Conservation (phyloP, 1,284 basidiomycete genomes). For the Sanghuangporus sanghuang region DNA sequence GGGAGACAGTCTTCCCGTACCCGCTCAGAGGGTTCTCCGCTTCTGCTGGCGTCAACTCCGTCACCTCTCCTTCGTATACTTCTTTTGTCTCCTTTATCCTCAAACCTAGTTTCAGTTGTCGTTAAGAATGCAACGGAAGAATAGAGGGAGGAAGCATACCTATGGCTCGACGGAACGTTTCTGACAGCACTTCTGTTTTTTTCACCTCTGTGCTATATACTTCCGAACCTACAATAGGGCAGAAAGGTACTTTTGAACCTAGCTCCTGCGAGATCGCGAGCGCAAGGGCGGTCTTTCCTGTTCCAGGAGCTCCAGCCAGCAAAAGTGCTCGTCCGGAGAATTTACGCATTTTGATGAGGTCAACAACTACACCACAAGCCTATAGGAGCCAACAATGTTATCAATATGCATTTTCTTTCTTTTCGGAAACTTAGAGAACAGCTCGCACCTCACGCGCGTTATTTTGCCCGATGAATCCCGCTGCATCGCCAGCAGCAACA, state of each 20-base stretch:
- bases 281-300: constrained; percentile 94
- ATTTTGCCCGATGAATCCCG: constrained; percentile 90
- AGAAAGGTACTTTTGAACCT: constrained; percentile 94
- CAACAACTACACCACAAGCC: constrained; percentile 91
- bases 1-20: constrained; percentile 97
- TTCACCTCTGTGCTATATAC: constrained; percentile 98
- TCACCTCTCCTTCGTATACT: constrained; percentile 98
- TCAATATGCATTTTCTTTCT: neutral
- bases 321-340: constrained; percentile 90
- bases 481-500: constrained; percentile 63
- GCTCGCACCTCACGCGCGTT: constrained; percentile 80
- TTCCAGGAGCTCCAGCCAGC: constrained; percentile 87
- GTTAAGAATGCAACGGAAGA: neutral
- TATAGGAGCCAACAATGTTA: constrained; percentile 25
- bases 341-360: constrained; percentile 84
- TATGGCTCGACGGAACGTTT: constrained; percentile 92
- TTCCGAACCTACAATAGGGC: constrained; percentile 97
- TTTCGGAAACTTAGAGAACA: constrained; percentile 2
- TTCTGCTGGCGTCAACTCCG: constrained; percentile 93
- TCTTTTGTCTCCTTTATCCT: constrained; percentile 99
- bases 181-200: constrained; percentile 98
- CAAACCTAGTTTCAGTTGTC: constrained; percentile 50
- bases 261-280: constrained; percentile 93
- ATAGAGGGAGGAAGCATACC: constrained; percentile 47
- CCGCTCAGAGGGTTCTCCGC: constrained; percentile 93